phyloP scores from a whole-genome alignment of 2,329 filamentous ascomycete species.

The Didymella keratinophila region DNA sequence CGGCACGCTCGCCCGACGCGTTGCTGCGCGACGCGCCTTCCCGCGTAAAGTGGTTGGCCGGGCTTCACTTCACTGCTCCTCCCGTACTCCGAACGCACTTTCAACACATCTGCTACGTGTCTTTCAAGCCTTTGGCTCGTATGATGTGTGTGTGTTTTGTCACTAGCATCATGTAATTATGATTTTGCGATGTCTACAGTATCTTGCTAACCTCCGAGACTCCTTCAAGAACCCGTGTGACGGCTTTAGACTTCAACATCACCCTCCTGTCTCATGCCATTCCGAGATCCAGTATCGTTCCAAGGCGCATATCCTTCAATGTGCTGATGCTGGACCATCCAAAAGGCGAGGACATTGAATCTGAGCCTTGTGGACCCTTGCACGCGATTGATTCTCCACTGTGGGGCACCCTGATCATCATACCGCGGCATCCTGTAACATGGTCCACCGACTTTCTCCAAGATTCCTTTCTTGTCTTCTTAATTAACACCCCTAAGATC shows the following conservation, averaged over 20 bases:
- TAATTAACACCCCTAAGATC: neutral
- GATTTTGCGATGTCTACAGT: neutral
- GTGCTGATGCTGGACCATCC: neutral
- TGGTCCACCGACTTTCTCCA: conserved; percentile 6
- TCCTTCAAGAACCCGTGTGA: neutral
- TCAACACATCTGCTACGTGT: neutral
- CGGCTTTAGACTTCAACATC: neutral
- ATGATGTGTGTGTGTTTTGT: neutral
- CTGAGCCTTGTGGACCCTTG: conserved; percentile 11
- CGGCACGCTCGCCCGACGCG: conserved; percentile 21
- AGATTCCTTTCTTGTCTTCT: neutral
- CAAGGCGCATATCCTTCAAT: neutral
- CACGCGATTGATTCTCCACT: conserved; percentile 15
- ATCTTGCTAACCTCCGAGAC: neutral
- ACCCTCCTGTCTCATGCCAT: neutral
- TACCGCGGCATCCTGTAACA: conserved; percentile 12
- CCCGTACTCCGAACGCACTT: neutral
- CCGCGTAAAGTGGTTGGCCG: conserved; percentile 21
- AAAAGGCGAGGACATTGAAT: neutral
- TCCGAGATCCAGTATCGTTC: neutral
- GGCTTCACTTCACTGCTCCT: neutral
- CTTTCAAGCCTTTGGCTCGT: neutral
- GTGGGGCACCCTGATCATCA: conserved; percentile 21
- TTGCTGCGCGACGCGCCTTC: conserved; percentile 21
- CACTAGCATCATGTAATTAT: neutral